A percentile compares a stretch with the other conserved stretches of the same genome.
Evolutionary conservation across 169 alveolate genomes (phyloP).

Genomic region (Plasmodium vinckei): DNA sequence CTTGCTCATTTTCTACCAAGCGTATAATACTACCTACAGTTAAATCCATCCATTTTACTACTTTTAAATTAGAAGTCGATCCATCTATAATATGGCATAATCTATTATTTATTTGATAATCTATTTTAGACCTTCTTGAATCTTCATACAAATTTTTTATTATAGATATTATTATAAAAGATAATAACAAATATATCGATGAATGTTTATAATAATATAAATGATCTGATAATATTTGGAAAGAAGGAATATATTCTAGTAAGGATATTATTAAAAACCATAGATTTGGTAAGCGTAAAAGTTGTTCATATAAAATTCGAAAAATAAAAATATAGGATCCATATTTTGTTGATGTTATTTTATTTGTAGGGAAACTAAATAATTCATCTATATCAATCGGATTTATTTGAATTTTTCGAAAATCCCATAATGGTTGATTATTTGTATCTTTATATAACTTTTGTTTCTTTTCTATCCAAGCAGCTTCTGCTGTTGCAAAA

Average conservation of each 20-base stretch:
- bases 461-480: slow-evolving; percentile 80
- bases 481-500: slow-evolving; percentile 76
- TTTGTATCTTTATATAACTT: slow-evolving; percentile 83
- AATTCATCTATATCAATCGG: slow-evolving; percentile 83
- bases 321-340: slow-evolving; percentile 77
- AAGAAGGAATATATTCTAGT: slow-evolving; percentile 76
- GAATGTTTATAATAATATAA: slow-evolving; percentile 42
- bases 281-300: slow-evolving; percentile 67
- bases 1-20: slow-evolving; percentile 83
- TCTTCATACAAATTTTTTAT: slow-evolving; percentile 78
- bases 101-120: slow-evolving; percentile 80
- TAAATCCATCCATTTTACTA: slow-evolving; percentile 79
- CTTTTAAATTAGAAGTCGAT: slow-evolving; percentile 76
- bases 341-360: slow-evolving; percentile 53
- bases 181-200: slow-evolving; percentile 62
- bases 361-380: slow-evolving; percentile 80
- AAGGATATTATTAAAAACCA: slow-evolving; percentile 70
- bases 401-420: slow-evolving; percentile 82
- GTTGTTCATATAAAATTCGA: slow-evolving; percentile 77
- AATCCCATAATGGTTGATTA: slow-evolving; percentile 86
- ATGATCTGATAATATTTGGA: slow-evolving; percentile 75
- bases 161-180: slow-evolving; percentile 79
- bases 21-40: slow-evolving; percentile 85
- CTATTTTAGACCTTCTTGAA: slow-evolving; percentile 79
- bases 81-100: slow-evolving; percentile 80